Evolutionary conservation across 345 rosid species (phyloP), one percentile per base, ranked within the genome.

Genomic region (Arabidopsis thaliana): DNA sequence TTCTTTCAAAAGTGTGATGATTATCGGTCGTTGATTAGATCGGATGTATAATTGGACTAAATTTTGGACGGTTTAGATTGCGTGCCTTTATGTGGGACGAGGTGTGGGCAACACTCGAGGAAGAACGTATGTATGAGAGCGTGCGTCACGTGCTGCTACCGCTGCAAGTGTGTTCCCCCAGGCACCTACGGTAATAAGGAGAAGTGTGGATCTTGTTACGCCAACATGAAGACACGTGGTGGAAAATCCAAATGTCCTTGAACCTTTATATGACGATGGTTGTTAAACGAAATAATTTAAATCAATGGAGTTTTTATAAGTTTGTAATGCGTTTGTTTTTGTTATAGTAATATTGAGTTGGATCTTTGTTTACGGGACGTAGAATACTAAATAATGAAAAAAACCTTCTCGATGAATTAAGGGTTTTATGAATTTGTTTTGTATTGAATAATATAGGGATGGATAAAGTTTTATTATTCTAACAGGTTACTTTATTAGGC

Each of bases 131-230:
- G 98, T 75, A 33, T 67, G 56, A 84, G 98, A 78, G 98, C 93
- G 22, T 94, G 98, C 85, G 64, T 81, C 78, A 86, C 96, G 53
- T 94, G 98, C 84, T 94, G 98, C 62, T 82, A 82, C 78, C 78
- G 95, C 56, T 94, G 98, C 91, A 94, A 83, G 71, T 94, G 98
- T 24, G 98, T 93, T 56, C 98, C 98, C 0, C 98, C 97, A 37
- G 97, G 98, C 16, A 94, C 97, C 7, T 90, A 83, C 52, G 98
- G 98, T 16, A 91, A 91, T 81, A 83, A 80, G 23, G 95, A 91
- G 79, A 79, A 69, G 72, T 94, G 97, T 75, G 97, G 98, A 70
- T 84, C 82, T 76, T 94, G 98, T 77, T 94, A 94, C 87, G 89
- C 85, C 48, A 84, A 79, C 16, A 88, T 91, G 97, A 91, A 84